Conservation (phyloP, 345 rosid species). For the Acer saccharum region DNA sequence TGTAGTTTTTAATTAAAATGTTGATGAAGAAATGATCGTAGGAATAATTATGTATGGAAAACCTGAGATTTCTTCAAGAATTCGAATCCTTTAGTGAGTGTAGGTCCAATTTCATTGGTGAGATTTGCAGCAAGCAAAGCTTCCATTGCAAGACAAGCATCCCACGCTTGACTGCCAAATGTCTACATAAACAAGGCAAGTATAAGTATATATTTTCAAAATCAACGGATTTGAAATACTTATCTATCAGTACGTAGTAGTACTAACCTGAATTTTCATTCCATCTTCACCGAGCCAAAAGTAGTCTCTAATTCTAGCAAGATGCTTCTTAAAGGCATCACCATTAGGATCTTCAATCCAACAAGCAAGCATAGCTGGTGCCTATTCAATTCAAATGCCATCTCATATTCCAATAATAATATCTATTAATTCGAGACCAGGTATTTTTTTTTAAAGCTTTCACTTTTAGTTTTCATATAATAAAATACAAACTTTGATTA, state of each 20-base stretch:
- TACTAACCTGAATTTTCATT: conserved; percentile 75
- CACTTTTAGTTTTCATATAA: no score
- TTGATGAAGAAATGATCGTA: background rate
- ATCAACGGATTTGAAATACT: background rate
- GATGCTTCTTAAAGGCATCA: conserved; percentile 69
- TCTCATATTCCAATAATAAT: no score
- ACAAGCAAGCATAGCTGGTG: conserved; percentile 39
- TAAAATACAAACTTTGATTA: no score
- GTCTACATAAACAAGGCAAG: conserved; percentile 39
- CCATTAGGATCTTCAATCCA: conserved; percentile 50
- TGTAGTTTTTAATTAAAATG: no score
- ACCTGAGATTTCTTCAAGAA: conserved; percentile 84
- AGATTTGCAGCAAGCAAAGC: conserved; percentile 68
- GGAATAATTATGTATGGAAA: background rate
- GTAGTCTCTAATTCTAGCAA: conserved; percentile 72
- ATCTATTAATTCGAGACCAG: no score
- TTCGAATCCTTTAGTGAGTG: conserved; percentile 69
- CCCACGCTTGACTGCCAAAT: conserved; percentile 86
- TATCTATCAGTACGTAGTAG: no score
- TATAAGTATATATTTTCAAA: background rate
- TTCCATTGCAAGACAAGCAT: conserved; percentile 70
- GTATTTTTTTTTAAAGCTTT: no score
- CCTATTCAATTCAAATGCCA: background rate
- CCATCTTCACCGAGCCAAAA: conserved; percentile 96
- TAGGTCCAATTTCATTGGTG: conserved; percentile 50